These are phyloP conservation scores for Solanum infundibuliforme DNA, from an alignment of 257 asterid genomes.

Conservation along the genomic window DNA sequence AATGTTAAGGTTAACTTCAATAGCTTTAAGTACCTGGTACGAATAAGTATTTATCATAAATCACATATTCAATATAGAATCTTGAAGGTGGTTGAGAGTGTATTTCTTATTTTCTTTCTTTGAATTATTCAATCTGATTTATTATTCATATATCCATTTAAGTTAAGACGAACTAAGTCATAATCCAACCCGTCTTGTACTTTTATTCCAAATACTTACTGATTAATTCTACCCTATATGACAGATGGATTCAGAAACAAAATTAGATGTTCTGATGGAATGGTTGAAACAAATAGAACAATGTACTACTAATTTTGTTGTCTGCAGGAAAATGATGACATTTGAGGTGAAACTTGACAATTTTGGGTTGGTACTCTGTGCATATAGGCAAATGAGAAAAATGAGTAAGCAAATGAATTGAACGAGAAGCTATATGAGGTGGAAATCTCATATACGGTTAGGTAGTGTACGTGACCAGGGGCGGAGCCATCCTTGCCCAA, in stretches of 20 bases:
- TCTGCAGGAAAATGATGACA: background rate
- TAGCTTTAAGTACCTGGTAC: background rate
- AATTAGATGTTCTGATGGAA: background rate
- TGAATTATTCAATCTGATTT: background rate
- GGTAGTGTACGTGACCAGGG: too few relatives aligned
- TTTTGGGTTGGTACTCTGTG: background rate
- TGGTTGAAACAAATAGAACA: background rate
- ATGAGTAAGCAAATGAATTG: background rate
- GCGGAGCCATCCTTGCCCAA: background rate
- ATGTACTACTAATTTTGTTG: background rate
- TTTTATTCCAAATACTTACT: background rate
- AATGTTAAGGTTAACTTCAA: background rate
- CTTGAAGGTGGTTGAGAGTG: background rate
- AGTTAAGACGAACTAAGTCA: background rate
- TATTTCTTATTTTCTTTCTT: background rate
- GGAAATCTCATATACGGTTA: background rate
- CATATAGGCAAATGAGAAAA: background rate
- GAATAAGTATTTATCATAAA: background rate
- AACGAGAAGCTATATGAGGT: background rate
- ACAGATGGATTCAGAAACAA: background rate
- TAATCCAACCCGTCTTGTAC: background rate
- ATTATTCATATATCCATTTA: background rate
- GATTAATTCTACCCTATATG: background rate
- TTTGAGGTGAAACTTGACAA: background rate
- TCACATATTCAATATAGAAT: background rate